Evolutionary conservation across 2,329 filamentous ascomycete species (phyloP), one percentile per base, ranked within the genome.

Genomic region (Aspergillus fructus): DNA sequence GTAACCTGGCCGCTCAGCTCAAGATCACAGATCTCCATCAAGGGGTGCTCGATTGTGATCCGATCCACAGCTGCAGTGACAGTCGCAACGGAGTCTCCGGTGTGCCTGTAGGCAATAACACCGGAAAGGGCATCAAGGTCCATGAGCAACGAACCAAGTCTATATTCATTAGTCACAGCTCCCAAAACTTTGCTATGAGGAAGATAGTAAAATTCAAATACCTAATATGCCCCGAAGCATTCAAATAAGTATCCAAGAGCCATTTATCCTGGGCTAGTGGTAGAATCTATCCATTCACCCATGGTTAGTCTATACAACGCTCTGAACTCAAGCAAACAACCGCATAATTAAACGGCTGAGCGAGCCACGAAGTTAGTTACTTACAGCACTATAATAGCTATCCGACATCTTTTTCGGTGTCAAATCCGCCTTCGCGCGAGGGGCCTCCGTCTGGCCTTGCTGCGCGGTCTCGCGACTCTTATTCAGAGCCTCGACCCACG

Each of bases 51-150:
- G 63, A 92, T 86, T 3, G 81, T 83, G 63, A 88, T 88, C 49
- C 85, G 75, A 66, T 88, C 85, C 56, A 84, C 85, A 19, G 84
- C 84, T 15, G 85, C 85, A 3, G 85, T 88, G 34, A 88, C 85
- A 2, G 84, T 87, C 2, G 82, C 84, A 1, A 87, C 84, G 43
- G 77, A 75, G 52, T 88, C 85, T 17, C 86, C 86, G 0, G 86
- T 87, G 64, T 89, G 86, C 61, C 88, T 89, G 73, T 91, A 88
- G 17, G 89, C 89, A 55, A 93, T 84, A 47, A 92, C 84, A 9
- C 90, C 89, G 1, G 89, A 89, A 7, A 93, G 75, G 0, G 89
- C 89, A 73, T 93, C 89, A 2, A 93, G 81, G 61, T 93, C 89
- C 88, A 92, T 92, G 60, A 93, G 85, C 15, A 93, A 77, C 0